phyloP scores from a whole-genome alignment of 345 rosid species.

The Lenwebbia sp. region DNA sequence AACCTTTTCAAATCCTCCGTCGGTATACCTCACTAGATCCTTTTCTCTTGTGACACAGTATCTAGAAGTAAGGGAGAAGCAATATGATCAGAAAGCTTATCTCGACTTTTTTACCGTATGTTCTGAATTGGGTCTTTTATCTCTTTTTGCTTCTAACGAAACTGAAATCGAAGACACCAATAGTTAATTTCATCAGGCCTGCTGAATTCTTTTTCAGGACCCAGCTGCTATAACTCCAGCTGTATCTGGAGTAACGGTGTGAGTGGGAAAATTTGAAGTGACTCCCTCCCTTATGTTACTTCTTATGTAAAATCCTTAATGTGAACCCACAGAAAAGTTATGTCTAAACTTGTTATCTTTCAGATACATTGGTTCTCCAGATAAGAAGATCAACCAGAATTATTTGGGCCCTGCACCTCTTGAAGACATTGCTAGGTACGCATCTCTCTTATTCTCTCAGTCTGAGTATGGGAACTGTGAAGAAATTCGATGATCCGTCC shows the following conservation, averaged over 20 bases:
- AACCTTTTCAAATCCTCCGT: neutral
- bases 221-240: conserved; percentile 50
- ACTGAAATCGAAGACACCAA: neutral
- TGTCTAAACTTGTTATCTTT: neutral
- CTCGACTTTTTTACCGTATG: conserved; percentile 78
- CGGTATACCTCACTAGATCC: neutral
- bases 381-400: conserved; percentile 57
- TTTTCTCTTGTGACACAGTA: conserved; percentile 24
- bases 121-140: neutral
- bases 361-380: conserved; percentile 78
- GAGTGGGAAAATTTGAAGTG: conserved; percentile 16
- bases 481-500: neutral
- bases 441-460: neutral
- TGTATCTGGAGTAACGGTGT: conserved; percentile 75
- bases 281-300: neutral
- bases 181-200: neutral
- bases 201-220: conserved; percentile 40
- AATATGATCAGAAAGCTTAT: conserved; percentile 75
- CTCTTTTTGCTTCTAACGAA: neutral
- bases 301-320: neutral
- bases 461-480: neutral
- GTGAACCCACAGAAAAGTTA: neutral
- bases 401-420: conserved; percentile 78
- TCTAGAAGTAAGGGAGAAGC: conserved; percentile 87
- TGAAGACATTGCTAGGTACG: conserved; percentile 75